Evolutionary conservation across 192 early-diverging fungal species (phyloP).

Genomic region (Podochytrium sp.): DNA sequence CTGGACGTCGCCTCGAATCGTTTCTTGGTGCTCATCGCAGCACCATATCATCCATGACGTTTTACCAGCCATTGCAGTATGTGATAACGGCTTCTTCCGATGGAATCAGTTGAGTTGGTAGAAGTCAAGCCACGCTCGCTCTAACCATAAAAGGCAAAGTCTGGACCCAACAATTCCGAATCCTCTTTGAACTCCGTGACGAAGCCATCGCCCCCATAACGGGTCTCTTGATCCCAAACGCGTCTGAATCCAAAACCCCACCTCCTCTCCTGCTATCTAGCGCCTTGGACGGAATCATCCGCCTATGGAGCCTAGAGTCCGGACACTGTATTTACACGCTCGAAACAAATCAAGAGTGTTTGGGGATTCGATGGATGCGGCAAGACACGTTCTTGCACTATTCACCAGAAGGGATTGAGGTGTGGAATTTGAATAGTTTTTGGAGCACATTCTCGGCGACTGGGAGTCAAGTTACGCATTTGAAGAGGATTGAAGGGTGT

Average conservation of each 20-base stretch:
- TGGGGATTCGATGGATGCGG: conserved; percentile 56
- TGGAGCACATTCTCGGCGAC: conserved; percentile 42
- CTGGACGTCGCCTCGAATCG: conserved; percentile 42
- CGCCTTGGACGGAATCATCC: conserved; percentile 50
- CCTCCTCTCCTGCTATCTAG: conserved; percentile 50
- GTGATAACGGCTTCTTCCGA: conserved; percentile 54
- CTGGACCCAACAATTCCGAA: conserved; percentile 49
- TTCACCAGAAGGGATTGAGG: conserved; percentile 41
- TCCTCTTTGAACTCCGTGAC: conserved; percentile 46
- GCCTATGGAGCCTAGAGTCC: conserved; percentile 56
- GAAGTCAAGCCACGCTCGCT: not conserved
- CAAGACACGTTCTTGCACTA: conserved; percentile 45
- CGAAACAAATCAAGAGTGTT: conserved; percentile 48
- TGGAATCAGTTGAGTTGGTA: conserved; percentile 41
- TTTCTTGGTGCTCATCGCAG: conserved; percentile 45
- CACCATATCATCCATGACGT: conserved; percentile 46
- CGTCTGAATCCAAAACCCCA: not conserved
- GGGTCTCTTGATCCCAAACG: conserved; percentile 18
- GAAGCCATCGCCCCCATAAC: conserved; percentile 48
- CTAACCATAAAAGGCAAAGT: conserved; percentile 49
- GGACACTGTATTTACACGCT: conserved; percentile 46
- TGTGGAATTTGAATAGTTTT: conserved; percentile 55
- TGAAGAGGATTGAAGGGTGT: conserved; percentile 25
- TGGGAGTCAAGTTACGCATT: conserved; percentile 23
- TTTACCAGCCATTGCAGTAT: conserved; percentile 46